Conservation (phyloP, 306 rosid genomes). For the Quercus rubra region DNA sequence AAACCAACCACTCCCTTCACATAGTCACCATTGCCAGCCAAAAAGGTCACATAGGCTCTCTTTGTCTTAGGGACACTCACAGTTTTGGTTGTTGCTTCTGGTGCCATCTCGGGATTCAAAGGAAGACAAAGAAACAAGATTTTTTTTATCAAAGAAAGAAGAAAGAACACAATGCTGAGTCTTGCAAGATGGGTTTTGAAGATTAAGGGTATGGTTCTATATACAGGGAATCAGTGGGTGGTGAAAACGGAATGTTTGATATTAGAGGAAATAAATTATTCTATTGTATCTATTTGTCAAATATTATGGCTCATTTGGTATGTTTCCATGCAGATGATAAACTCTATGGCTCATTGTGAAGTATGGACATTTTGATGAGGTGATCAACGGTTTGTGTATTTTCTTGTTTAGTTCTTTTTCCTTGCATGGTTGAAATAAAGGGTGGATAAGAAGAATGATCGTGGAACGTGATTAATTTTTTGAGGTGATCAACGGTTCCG, state of each 20-base stretch:
- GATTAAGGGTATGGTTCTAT: not conserved
- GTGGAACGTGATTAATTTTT: too few species aligned
- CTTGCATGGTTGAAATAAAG: too few species aligned
- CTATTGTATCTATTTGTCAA: too few species aligned
- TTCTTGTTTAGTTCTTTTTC: too few species aligned
- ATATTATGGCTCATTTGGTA: not conserved
- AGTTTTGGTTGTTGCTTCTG: not conserved
- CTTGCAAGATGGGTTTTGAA: not conserved
- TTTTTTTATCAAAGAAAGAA: not conserved
- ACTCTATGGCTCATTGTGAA: too few species aligned
- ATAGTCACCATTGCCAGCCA: constrained; percentile 56
- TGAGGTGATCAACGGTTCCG: too few species aligned
- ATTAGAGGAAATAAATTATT: not conserved
- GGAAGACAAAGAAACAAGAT: not conserved
- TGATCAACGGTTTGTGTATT: too few species aligned
- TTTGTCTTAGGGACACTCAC: constrained; percentile 4
- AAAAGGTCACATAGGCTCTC: constrained; percentile 50
- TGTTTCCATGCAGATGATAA: not conserved
- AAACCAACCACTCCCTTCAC: constrained; percentile 55
- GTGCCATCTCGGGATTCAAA: not conserved
- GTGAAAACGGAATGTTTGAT: not conserved
- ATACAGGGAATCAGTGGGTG: not conserved
- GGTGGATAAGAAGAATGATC: too few species aligned
- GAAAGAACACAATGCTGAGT: not conserved
- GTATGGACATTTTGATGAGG: too few species aligned